Evolutionary conservation across 2,329 filamentous ascomycete genomes (phyloP), one percentile per base, ranked within the genome.

Genomic region (Pseudomassariella vexata): DNA sequence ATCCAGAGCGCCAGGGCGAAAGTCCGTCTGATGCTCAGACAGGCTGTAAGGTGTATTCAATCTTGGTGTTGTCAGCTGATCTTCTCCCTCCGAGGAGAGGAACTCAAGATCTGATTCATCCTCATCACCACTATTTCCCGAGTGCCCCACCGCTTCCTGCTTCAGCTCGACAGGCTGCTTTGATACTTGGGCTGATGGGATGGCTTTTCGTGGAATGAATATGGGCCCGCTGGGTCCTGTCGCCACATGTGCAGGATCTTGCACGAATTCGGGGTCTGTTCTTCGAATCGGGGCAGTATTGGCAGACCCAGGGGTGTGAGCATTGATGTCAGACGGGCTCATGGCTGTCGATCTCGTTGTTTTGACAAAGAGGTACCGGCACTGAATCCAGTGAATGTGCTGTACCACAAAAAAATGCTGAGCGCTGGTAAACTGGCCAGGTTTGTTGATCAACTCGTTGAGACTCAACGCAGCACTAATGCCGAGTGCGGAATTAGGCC

Each of bases 321-420:
- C n/a, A n/a, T n/a, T n/a, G n/a, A n/a, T n/a, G n/a, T n/a, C n/a
- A n/a, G n/a, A n/a, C n/a, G n/a, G n/a, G 11, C 19, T 5, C 7
- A 17, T n/a, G 9, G 26, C 10, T 9, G 5, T 9, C 9, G 6
- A 12, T 5, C 20, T 7, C 4, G 21, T 6, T 17, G 15, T 19
- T 22, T 19, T 23, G 14, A 66, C 76, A 44, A 95, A 85, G 2
- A 95, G 67, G 55, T 94, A 95, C 25, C 88, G 75, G 17, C 86
- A 88, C 49, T 94, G 87, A 37, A 94, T 88, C 89, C 89, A 95
- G 48, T 94, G 82, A 8, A 82, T 61, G 26, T 87, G 66, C 17
- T 73, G 54, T 2, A 95, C 78, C 7, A 95, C 89, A 28, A 85
- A 78, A 57, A 79, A 76, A 0, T 81, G 81, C 0, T 0, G 41